Base-by-base conservation (phyloP, 2,329 filamentous ascomycete species). In the Fusarium duplospermum region DNA sequence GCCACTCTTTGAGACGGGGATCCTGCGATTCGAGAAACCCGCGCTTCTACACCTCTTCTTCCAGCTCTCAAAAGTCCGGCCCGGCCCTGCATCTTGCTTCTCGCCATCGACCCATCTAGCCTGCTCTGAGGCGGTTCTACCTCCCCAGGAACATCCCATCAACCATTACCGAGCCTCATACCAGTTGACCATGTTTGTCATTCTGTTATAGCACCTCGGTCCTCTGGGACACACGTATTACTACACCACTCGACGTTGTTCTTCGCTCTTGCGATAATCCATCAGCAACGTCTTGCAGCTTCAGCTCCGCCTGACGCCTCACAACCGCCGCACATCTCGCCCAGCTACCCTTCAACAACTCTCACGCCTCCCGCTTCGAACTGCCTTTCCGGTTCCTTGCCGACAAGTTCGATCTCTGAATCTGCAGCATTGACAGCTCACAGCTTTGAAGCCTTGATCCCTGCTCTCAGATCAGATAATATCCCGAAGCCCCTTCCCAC, bases 161-260 rank as follows among this genome's bases (percentile, higher is more conserved):
- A 58, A 76, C 62, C 38, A 70, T 54, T 42, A 63, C 64, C 31
- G 22, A 66, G 42, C 66, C 64, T 64, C 35, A 69, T 73, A 63
- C 61, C 70, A 74, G 72, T 80, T 76, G 74, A 83, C 71, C 68
- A 83, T 83, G 82, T 81, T 74, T 67, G 75, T 70, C 70, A 63
- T 70, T 67, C 76, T 74, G 56, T 83, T 83, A 83, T 83, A 83
- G 77, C 82, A 80, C 64, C 33, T 74, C 77, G 62, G 82, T 83
- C 82, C 82, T 80, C 78, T 81, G 81, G 82, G 82, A 83, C 81
- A 79, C 75, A 71, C 59, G 58, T 16, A 56, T 56, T 65, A 66
- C 67, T 62, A 47, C 56, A 54, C 67, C 71, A 65, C 63, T 70
- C 11, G 69, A 71, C 56, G 70, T 65, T 75, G 61, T 47, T 50